These are phyloP conservation scores for Byssochlamys sp. DNA, from an alignment of 2,329 filamentous ascomycete genomes.

Conservation along the genomic window DNA sequence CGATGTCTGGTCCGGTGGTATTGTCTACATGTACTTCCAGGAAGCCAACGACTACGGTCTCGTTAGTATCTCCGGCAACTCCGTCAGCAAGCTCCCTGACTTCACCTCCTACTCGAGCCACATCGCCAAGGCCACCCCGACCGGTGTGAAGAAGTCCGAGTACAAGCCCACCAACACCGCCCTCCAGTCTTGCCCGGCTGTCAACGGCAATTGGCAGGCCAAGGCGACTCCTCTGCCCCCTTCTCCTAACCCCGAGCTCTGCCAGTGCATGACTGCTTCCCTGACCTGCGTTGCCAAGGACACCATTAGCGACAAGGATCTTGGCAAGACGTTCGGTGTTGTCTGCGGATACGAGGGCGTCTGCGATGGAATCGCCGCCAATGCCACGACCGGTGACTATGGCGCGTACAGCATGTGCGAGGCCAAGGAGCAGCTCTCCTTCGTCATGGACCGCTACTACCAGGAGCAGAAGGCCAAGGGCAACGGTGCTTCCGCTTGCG, in stretches of 20 bases:
- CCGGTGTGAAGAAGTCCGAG: constrained; percentile 51
- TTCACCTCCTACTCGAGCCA: constrained; percentile 63
- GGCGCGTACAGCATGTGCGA: constrained; percentile 42
- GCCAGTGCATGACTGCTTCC: constrained; percentile 72
- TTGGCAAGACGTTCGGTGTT: constrained; percentile 57
- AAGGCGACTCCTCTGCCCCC: constrained; percentile 61
- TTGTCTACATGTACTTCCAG: constrained; percentile 98
- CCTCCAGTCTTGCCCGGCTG: constrained; percentile 59
- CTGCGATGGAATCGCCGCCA: constrained; percentile 32
- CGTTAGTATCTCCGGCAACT: constrained; percentile 54
- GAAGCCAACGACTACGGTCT: constrained; percentile 76
- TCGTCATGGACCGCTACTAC: constrained; percentile 40
- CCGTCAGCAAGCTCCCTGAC: constrained; percentile 60
- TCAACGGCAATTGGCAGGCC: constrained; percentile 59
- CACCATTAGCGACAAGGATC: constrained; percentile 48
- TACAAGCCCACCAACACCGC: constrained; percentile 69
- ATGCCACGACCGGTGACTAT: constrained; percentile 34
- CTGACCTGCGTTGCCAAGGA: constrained; percentile 60
- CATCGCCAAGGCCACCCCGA: constrained; percentile 59
- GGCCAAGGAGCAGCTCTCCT: constrained; percentile 36
- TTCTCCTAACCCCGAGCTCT: constrained; percentile 66
- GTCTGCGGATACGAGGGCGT: constrained; percentile 30
- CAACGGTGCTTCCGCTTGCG: constrained; percentile 31
- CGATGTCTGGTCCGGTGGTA: constrained; percentile 81
- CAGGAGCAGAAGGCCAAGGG: constrained; percentile 25